A percentile compares a stretch with the other conserved stretches of the same genome.
phyloP scores from a whole-genome alignment of 345 rosid species.

The Eutrema heterophyllum region DNA sequence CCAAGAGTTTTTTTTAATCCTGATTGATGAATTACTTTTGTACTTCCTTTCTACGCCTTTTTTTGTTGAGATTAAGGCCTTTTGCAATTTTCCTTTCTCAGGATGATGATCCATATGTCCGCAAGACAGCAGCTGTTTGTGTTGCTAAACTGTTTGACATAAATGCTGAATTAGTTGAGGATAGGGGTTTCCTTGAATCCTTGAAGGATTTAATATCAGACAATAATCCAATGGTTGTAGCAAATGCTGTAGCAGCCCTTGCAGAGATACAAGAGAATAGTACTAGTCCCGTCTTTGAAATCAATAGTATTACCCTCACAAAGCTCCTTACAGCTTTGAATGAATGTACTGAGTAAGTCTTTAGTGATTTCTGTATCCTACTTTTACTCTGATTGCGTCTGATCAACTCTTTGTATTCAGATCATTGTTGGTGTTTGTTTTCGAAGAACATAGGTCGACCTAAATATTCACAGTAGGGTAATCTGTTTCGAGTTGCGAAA shows the following conservation, averaged over 20 bases:
- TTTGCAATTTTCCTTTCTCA: slow-evolving; percentile 28
- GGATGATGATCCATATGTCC: slow-evolving; percentile 99
- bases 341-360: slow-evolving; percentile 94
- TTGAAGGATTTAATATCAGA: slow-evolving; percentile 96
- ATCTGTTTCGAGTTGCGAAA: not conserved
- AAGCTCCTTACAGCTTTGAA: slow-evolving; percentile 97
- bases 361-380: slow-evolving; percentile 1
- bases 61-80: not conserved
- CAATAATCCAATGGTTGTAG: slow-evolving; percentile 98
- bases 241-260: slow-evolving; percentile 97
- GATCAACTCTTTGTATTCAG: not conserved
- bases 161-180: slow-evolving; percentile 95
- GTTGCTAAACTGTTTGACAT: slow-evolving; percentile 96
- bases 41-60: not conserved
- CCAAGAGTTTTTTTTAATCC: not conserved
- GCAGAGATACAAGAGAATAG: slow-evolving; percentile 95
- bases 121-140: slow-evolving; percentile 96
- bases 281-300: slow-evolving; percentile 74
- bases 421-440: not conserved
- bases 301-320: slow-evolving; percentile 70
- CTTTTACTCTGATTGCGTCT: not conserved
- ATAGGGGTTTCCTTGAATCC: slow-evolving; percentile 89
- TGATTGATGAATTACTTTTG: not conserved
- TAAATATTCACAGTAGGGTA: not conserved
- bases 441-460: not conserved